These are phyloP conservation scores for Psilocybe cubensis DNA, from an alignment of 768 basidiomycete genomes.

Conservation along the genomic window DNA sequence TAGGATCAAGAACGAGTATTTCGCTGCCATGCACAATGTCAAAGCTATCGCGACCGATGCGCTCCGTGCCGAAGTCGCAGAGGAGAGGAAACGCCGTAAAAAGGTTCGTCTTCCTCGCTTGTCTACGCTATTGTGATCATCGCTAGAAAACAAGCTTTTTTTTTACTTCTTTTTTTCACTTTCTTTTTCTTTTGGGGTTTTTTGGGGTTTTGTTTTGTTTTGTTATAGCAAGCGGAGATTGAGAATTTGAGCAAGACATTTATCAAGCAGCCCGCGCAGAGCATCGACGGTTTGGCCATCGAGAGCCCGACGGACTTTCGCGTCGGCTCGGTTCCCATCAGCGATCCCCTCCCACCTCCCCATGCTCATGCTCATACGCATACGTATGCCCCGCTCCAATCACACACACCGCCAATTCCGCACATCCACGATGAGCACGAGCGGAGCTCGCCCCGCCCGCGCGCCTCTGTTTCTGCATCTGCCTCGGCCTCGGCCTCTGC, in stretches of 20 bases:
- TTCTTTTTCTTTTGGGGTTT: no score
- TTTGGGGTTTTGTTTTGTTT: slow-evolving; percentile 29
- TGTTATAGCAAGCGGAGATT: slow-evolving; percentile 38
- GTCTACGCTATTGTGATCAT: background rate
- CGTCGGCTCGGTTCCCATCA: background rate
- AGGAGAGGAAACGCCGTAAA: slow-evolving; percentile 53
- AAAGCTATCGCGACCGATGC: slow-evolving; percentile 48
- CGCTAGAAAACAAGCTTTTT: background rate
- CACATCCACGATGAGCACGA: slow-evolving; percentile 20
- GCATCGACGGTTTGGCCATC: slow-evolving; percentile 12
- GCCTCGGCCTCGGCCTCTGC: no score
- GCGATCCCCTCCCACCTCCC: background rate
- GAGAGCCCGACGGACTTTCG: slow-evolving; percentile 14
- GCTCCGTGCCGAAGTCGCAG: slow-evolving; percentile 45
- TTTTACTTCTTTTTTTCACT: no score
- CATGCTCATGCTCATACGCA: background rate
- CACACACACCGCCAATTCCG: slow-evolving; percentile 7
- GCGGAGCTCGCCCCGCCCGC: slow-evolving; percentile 11
- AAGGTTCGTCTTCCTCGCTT: slow-evolving; percentile 44
- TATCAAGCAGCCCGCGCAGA: slow-evolving; percentile 39
- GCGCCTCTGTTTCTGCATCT: no score
- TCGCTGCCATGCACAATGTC: slow-evolving; percentile 45
- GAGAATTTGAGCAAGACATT: slow-evolving; percentile 44
- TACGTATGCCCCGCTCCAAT: slow-evolving; percentile 9
- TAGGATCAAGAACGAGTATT: slow-evolving; percentile 41